Percentiles rank a stretch among this genome's conserved stretches.
Conservation (phyloP, 805 yeast genomes). For the Lachancea mirantina region DNA sequence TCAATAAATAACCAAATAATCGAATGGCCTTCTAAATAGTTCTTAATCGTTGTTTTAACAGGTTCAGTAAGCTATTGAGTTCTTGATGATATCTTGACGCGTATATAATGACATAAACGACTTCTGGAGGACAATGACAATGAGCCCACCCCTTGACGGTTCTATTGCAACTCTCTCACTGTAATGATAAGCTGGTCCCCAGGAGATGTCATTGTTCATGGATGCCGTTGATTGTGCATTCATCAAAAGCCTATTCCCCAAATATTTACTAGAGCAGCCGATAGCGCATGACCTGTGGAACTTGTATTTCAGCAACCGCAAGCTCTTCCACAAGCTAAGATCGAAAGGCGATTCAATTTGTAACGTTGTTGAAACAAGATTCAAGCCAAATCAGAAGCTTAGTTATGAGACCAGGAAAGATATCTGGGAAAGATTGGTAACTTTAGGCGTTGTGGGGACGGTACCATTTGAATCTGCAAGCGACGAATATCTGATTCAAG, state of each 20-base stretch:
- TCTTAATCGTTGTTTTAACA: too few species aligned
- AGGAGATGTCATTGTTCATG: conserved; percentile 20
- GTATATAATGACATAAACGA: too few species aligned
- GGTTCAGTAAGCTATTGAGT: too few species aligned
- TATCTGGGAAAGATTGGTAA: conserved; percentile 28
- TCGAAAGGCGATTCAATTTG: conserved; percentile 8
- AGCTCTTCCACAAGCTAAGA: conserved; percentile 21
- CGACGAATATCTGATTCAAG: conserved; percentile 28
- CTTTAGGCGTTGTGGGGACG: conserved; percentile 29
- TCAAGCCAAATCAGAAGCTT: conserved; percentile 10
- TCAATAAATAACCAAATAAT: too few species aligned
- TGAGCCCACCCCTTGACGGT: too few species aligned
- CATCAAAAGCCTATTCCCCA: conserved; percentile 24
- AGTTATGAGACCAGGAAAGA: conserved; percentile 21
- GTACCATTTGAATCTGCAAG: conserved; percentile 24
- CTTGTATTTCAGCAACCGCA: conserved; percentile 21
- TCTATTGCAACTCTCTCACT: too few species aligned
- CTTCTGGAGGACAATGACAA: too few species aligned
- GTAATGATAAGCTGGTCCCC: too few species aligned
- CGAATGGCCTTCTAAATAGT: too few species aligned
- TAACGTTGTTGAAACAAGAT: conserved; percentile 1
- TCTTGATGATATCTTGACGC: too few species aligned
- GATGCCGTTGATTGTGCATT: conserved; percentile 24
- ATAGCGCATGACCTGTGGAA: conserved; percentile 25
- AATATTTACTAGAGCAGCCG: conserved; percentile 29